phyloP scores from a whole-genome alignment of 2,329 filamentous ascomycete species.

The Calonectria hawksworthii region DNA sequence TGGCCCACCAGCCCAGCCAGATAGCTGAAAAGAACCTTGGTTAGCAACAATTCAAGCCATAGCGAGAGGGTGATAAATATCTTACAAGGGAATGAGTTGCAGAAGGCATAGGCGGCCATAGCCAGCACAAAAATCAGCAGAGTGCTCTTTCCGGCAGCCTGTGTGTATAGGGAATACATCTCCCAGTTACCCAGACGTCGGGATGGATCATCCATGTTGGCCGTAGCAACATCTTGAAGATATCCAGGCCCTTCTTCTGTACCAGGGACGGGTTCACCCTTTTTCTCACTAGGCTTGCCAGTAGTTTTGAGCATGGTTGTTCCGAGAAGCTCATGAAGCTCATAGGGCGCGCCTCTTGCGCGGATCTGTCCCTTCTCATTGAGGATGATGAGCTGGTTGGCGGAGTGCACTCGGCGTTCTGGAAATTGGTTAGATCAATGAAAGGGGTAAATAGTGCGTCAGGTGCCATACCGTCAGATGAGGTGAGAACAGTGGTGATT shows the following conservation, averaged over 20 bases:
- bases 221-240: neutral
- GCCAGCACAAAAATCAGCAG: neutral
- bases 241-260: neutral
- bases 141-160: constrained; percentile 5
- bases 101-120: constrained; percentile 20
- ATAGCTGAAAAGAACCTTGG: neutral
- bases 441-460: neutral
- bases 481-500: constrained; percentile 53
- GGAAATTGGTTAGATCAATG: neutral
- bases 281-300: neutral
- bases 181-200: constrained; percentile 19
- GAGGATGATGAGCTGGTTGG: constrained; percentile 10
- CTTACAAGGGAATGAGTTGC: constrained; percentile 14
- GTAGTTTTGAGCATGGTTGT: neutral
- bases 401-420: constrained; percentile 20
- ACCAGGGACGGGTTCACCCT: neutral
- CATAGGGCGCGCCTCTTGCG: neutral
- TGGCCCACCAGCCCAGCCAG: constrained; percentile 23
- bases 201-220: constrained; percentile 9
- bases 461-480: constrained; percentile 7
- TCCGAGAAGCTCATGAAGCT: constrained; percentile 13
- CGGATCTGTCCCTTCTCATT: constrained; percentile 18
- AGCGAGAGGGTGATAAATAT: neutral
- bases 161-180: constrained; percentile 11
- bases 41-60: neutral